A percentile compares a stretch with the other conserved stretches of the same genome.
phyloP scores from a whole-genome alignment of 495 filamentous ascomycete genomes.

The Lichina pygmaea region DNA sequence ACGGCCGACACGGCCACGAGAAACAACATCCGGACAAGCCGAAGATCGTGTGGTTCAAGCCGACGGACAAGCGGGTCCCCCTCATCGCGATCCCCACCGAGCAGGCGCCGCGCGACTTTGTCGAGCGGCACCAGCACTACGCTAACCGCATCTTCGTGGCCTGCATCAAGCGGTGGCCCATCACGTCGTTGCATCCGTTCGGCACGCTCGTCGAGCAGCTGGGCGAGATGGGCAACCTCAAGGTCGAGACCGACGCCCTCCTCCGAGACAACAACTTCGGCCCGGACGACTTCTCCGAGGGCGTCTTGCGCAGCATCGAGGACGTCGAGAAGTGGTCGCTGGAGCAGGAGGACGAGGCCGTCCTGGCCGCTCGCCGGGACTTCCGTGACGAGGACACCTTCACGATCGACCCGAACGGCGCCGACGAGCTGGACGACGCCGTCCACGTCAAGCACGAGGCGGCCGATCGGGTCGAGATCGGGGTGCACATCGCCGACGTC shows the following conservation, averaged over 20 bases:
- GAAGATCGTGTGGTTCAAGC: slow-evolving; percentile 99
- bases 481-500: slow-evolving; percentile 86
- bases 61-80: slow-evolving; percentile 93
- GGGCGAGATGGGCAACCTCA: slow-evolving; percentile 88
- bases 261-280: slow-evolving; percentile 96
- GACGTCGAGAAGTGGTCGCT: slow-evolving; percentile 79
- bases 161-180: slow-evolving; percentile 97
- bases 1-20: slow-evolving; percentile 49
- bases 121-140: slow-evolving; percentile 95
- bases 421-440: slow-evolving; percentile 68
- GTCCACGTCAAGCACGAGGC: slow-evolving; percentile 63
- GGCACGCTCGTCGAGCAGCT: slow-evolving; percentile 93
- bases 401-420: slow-evolving; percentile 66
- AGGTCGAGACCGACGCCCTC: slow-evolving; percentile 89
- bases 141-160: slow-evolving; percentile 94
- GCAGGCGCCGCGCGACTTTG: slow-evolving; percentile 90
- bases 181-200: slow-evolving; percentile 96
- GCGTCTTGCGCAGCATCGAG: slow-evolving; percentile 63
- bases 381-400: slow-evolving; percentile 79
- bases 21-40: slow-evolving; percentile 73
- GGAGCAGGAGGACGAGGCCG: slow-evolving; percentile 50
- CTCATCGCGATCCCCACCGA: slow-evolving; percentile 95
- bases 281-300: slow-evolving; percentile 91
- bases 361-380: slow-evolving; percentile 53
- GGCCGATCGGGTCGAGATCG: slow-evolving; percentile 75